Percentiles rank a stretch among this genome's conserved stretches.
These are phyloP conservation scores for Talaromyces ruber DNA, from an alignment of 495 filamentous ascomycete species.

Conservation along the genomic window DNA sequence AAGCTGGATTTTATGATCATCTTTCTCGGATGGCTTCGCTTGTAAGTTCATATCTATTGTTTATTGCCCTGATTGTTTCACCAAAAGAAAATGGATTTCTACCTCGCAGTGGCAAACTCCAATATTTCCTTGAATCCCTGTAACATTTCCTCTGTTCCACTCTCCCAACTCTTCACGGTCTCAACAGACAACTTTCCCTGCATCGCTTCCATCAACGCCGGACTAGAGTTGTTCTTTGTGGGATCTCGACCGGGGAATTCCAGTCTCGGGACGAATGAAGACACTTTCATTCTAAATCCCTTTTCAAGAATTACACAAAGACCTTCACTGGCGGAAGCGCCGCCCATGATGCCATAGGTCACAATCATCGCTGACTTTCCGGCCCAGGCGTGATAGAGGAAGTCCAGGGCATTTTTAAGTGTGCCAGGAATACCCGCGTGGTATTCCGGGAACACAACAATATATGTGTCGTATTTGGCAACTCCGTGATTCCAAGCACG, in stretches of 20 bases:
- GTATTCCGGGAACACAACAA: background rate
- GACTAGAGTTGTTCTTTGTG: background rate
- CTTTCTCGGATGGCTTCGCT: background rate
- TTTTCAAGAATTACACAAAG: constrained; percentile 1
- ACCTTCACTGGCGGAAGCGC: background rate
- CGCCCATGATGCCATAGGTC: constrained; percentile 3
- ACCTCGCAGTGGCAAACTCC: background rate
- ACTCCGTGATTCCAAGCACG: background rate
- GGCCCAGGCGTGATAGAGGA: constrained; percentile 1
- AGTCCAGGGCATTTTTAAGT: constrained; percentile 1
- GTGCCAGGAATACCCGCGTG: background rate
- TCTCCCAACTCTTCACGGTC: background rate
- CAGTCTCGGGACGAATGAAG: background rate
- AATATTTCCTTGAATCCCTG: constrained; percentile 1
- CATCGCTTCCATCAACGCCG: constrained; percentile 1
- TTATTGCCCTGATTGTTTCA: background rate
- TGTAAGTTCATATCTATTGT: constrained; percentile 2
- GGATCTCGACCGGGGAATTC: constrained; percentile 2
- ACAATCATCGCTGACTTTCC: constrained; percentile 3
- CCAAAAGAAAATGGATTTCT: background rate
- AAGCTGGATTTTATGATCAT: background rate
- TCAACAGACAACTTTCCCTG: constrained; percentile 2
- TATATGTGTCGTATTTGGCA: constrained; percentile 2
- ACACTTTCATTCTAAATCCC: background rate
- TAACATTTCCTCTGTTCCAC: background rate